Percentiles rank a stretch among this genome's conserved stretches.
Evolutionary conservation across 192 early-diverging fungal genomes (phyloP).

Genomic region (Umbelopsis sp.): DNA sequence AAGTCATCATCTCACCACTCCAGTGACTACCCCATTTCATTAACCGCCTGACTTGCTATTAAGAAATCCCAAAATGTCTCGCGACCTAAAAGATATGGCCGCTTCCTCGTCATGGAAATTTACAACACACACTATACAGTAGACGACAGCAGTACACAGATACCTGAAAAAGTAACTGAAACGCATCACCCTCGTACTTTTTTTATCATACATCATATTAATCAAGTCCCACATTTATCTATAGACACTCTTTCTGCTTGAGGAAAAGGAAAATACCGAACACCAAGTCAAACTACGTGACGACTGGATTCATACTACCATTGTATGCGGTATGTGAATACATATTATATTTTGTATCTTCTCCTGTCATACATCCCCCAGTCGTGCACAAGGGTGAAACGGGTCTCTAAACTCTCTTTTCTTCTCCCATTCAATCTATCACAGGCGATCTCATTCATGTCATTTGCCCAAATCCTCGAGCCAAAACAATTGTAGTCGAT

Average conservation of each 20-base stretch:
- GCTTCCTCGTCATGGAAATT: constrained; percentile 11
- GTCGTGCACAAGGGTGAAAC: too few relatives aligned
- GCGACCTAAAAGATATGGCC: neutral
- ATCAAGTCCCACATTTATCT: too few relatives aligned
- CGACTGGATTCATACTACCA: constrained; percentile 64
- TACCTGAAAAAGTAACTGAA: neutral
- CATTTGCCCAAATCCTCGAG: constrained; percentile 31
- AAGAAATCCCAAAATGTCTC: neutral
- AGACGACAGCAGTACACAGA: neutral
- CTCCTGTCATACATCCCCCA: too few relatives aligned
- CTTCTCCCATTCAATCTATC: too few relatives aligned
- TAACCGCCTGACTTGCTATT: neutral
- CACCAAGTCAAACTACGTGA: constrained; percentile 55
- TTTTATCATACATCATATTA: too few relatives aligned
- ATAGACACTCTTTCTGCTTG: constrained; percentile 15
- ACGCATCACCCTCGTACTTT: too few relatives aligned
- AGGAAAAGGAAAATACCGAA: neutral
- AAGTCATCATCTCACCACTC: too few relatives aligned
- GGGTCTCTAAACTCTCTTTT: too few relatives aligned
- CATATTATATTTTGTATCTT: too few relatives aligned
- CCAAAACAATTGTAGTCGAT: constrained; percentile 54
- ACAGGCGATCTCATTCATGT: constrained; percentile 73
- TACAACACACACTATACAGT: neutral
- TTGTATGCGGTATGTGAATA: constrained; percentile 23
- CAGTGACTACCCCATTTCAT: neutral